phyloP scores from a whole-genome alignment of 2,329 filamentous ascomycete species.

The Neodidymelliopsis sp. region DNA sequence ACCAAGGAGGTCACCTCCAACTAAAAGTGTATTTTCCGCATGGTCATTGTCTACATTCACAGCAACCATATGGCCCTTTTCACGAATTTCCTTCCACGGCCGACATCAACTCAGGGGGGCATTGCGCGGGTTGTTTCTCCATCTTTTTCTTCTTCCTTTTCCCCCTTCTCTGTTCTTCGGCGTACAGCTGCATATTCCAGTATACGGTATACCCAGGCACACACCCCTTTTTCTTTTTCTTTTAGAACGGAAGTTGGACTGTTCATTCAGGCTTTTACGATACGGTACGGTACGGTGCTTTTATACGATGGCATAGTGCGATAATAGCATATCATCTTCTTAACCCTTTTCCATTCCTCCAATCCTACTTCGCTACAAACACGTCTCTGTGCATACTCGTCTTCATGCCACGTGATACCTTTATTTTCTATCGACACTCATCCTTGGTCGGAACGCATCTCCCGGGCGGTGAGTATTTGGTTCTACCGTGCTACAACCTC shows the following conservation, averaged over 20 bases:
- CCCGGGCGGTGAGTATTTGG: no score
- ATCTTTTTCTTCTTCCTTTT: not conserved
- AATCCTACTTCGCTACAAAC: no score
- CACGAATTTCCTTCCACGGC: not conserved
- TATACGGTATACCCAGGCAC: slow-evolving; percentile 12
- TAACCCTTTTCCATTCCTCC: not conserved
- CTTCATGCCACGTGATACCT: no score
- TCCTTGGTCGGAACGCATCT: no score
- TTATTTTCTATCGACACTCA: no score
- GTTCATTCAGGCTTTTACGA: slow-evolving; percentile 1
- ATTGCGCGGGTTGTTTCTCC: not conserved
- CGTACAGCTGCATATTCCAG: slow-evolving; percentile 4
- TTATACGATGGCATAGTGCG: not conserved
- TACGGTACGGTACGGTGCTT: no score
- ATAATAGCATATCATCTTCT: not conserved
- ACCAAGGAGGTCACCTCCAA: slow-evolving; percentile 5
- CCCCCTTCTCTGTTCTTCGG: not conserved
- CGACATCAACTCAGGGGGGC: no score
- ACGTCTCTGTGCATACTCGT: no score
- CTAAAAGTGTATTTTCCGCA: slow-evolving; percentile 9
- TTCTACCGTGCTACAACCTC: no score
- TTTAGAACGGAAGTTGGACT: no score
- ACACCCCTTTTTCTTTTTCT: no score
- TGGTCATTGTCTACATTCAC: not conserved
- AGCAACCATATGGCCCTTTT: not conserved